A percentile compares a stretch with the other conserved stretches of the same genome.
These are phyloP conservation scores for Pulveroboletus sp. DNA, from an alignment of 768 basidiomycete genomes.

Conservation along the genomic window DNA sequence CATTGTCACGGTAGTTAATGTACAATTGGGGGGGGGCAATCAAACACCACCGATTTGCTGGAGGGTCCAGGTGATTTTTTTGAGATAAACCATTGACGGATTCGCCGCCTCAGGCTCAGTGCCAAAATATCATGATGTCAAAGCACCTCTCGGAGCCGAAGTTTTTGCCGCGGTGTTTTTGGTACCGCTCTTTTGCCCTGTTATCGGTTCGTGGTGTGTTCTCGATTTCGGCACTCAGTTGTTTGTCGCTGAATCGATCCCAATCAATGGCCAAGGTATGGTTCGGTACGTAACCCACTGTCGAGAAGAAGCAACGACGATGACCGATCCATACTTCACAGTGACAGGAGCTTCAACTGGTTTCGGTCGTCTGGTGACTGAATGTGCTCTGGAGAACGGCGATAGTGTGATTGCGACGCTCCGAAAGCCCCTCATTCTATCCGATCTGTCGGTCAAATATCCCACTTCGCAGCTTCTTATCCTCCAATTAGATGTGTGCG, in stretches of 20 bases:
- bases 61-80: no score
- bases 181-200: no score
- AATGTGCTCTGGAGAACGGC: constrained; percentile 36
- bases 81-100: no score
- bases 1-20: no score
- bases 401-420: constrained; percentile 43
- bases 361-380: constrained; percentile 35
- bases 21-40: no score
- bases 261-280: constrained; percentile 16
- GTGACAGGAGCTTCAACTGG: constrained; percentile 43
- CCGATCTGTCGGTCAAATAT: constrained; percentile 30
- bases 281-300: constrained; percentile 16
- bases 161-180: no score
- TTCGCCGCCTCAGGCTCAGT: no score
- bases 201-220: not conserved
- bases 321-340: constrained; percentile 8
- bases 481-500: constrained; percentile 41
- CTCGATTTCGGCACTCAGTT: not conserved
- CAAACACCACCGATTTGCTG: no score
- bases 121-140: no score
- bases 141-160: no score
- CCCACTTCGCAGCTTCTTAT: constrained; percentile 34
- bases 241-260: not conserved
- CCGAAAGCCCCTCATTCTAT: constrained; percentile 37
- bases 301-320: not conserved